Base-by-base conservation (phyloP, 2,329 filamentous ascomycete genomes). In the Trichoderma breve region DNA sequence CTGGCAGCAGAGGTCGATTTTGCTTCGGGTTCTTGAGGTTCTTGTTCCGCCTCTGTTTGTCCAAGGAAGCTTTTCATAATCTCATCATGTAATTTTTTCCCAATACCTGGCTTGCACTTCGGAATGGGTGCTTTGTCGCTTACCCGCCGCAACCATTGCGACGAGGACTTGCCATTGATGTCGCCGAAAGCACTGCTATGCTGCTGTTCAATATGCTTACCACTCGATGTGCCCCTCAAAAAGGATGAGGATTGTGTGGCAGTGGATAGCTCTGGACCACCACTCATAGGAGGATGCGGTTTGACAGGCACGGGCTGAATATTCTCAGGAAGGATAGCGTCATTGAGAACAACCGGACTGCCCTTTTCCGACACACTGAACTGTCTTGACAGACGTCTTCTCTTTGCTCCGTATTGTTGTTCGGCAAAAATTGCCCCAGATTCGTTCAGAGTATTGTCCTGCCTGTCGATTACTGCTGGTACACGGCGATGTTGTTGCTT, bases 321-420 rank as follows among this genome's bases (percentile, higher is more conserved):
- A 21, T 51, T 51, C 9, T 12, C 43, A 3, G n/a, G 43, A 21
- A 21, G n/a, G 4, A 51, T 51, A 21, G 24, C 18, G 21, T 70
- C 53, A 26, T 34, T 69, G 24, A 21, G n/a, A 1, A 70, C n/a
- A 3, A 70, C 36, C 0, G 78, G 78, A n/a, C 78, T 79, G 14
- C 78, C 78, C 8, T 62, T 74, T 21, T 77, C 77, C 8, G 76
- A 78, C 24, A 79, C 39, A 53, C 76, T 79, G 62, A 78, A 65
- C n/a, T 72, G 62, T 12, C 64, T 43, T 8, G 71, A 64, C 5
- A 47, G 2, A n/a, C 30, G 51, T 9, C 67, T 69, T 66, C 61
- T 55, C 24, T 32, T 53, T 6, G n/a, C 36, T 5, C 9, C 11
- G n/a, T 24, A 21, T 12, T 24, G 30, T 12, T 36, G 30, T 12